Evolutionary conservation across 768 basidiomycete species (phyloP), one percentile per base, ranked within the genome.

Genomic region (Pisolithus tinctorius): DNA sequence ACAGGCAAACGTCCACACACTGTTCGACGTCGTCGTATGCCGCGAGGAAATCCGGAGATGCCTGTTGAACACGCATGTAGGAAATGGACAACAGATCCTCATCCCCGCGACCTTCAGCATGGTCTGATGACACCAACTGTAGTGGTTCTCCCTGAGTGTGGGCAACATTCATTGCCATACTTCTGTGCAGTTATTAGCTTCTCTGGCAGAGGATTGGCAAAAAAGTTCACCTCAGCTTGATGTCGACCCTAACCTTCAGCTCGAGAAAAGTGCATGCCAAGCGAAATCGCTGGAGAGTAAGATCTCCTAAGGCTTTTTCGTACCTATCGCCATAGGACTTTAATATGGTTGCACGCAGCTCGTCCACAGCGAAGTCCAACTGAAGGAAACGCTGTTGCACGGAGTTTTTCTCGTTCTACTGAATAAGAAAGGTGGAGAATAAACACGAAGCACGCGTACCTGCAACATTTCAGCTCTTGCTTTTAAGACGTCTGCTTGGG

Each of bases 1-100:
- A 94, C 37, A 98, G 74, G 58, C 82, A 82, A 57, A 93, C 80
- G 60, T 93, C 86, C 51, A 98, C 81, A 52, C 73, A 87, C 68
- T 96, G 94, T 60, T 95, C 88, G 44, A 93, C 82, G 23, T 87
- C 84, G 55, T 93, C 91, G 67, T 88, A 86, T 4, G 81, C 69
- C 1, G 82, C 79, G 56, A 78, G 67, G 67, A 87, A 97, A 59
- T 95, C 89, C 0, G 96, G 93, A 4, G 93, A 94, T 26, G 81
- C 76, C 59, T 78, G 81, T 64, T 97, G 88, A 1, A 86, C 88
- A 39, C 88, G 82, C 26, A 73, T 70, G 62, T 98, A 99, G 10
- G 79, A 74, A 43, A 99, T 79, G 17, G 73, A 80, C 39, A 99
- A 75, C 16, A 99, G 80, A 55, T 93, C 84, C 49, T 76, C 70